Evolutionary conservation across 345 rosid genomes (phyloP), one percentile per base, ranked within the genome.

Genomic region (Linum usitatissimum): DNA sequence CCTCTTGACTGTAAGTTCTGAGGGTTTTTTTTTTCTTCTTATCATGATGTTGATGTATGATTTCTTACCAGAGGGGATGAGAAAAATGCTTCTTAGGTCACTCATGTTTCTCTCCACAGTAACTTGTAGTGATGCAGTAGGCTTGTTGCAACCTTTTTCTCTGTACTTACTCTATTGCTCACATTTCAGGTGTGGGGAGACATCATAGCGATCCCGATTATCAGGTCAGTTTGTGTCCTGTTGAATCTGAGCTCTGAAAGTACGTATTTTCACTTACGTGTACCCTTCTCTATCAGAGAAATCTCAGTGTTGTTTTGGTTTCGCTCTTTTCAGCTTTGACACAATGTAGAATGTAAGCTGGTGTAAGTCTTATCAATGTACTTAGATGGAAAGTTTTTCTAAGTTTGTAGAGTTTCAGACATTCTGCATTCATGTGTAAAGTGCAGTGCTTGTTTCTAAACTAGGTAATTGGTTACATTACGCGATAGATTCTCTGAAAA

Each of bases 1-100:
- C 69, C 85, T 31, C 76, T 74, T 30, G 95, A 80, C 68, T 87
- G 95, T 87, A 77, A 80, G 95, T 77, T 68, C 49, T 64, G 15
- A 40, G 28, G 66, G 34, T 45, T 45, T 4, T 34, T 23, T 23
- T 23, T 23, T 23, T 23, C 28, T 23, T 23, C 28, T 23, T 23
- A 6, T 31, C 36, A 31, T 2, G 36, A 31, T 31, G 36, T 31
- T 31, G 36, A 31, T 31, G 36, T 31, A 31, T 31, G 6, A 2
- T 31, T 31, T 31, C 36, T 31, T 31, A 31, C 36, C 6, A 6
- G 36, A 31, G 36, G 36, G 6, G 36, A 31, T 31, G 36, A 31
- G 6, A n/a, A n/a, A n/a, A n/a, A n/a, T n/a, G n/a, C n/a, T n/a
- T n/a, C n/a, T n/a, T 31, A 9, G 6, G 49, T 42, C 15, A 9